Base-by-base conservation (phyloP, 1,139 yeast species). In the Blastobotrys niveus region DNA sequence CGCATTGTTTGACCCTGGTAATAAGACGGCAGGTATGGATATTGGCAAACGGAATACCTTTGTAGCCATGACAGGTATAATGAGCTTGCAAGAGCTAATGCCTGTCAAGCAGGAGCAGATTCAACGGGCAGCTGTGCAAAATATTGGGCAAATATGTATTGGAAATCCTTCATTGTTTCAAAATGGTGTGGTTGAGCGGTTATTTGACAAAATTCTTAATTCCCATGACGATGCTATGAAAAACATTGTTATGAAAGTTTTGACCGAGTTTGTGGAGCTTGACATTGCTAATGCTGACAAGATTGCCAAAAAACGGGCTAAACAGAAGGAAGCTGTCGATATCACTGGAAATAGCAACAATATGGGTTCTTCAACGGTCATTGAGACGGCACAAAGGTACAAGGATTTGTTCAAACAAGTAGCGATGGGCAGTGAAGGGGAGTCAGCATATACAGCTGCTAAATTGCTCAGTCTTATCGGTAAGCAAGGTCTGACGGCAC, bases 401-500 rank as follows among this genome's bases (percentile, higher is more conserved):
- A 63, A 81, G 43, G 61, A 62, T 2, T 60, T 63, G 9, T 68
- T 81, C 5, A 63, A 82, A 32, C 61, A 63, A 2, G 60, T 78
- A 21, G 77, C 86, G 49, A 58, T 74, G 2, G 59, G 64, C 2
- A 72, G 72, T 20, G 73, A 76, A 34, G 68, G 71, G 1, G 68
- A 65, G 5, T 63, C 66, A 37, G 74, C 86, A 0, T 59, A 65
- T 34, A 57, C 71, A 2, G 77, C 84, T 2, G 71, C 81, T 3
- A 68, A 71, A 34, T 76, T 80, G 52, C 58, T 84, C 27, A 76
- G 72, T 45, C 60, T 76, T 36, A 73, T 82, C 22, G 71, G 81
- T 2, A 70, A 70, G 32, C 68, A 77, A 43, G 94, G 94, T 0
- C 80, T 77, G 60, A 82, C 82, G 0, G 84, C 82, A 54, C 95